Evolutionary conservation across 2,329 filamentous ascomycete species (phyloP).

Genomic region (Colletotrichum melonis): DNA sequence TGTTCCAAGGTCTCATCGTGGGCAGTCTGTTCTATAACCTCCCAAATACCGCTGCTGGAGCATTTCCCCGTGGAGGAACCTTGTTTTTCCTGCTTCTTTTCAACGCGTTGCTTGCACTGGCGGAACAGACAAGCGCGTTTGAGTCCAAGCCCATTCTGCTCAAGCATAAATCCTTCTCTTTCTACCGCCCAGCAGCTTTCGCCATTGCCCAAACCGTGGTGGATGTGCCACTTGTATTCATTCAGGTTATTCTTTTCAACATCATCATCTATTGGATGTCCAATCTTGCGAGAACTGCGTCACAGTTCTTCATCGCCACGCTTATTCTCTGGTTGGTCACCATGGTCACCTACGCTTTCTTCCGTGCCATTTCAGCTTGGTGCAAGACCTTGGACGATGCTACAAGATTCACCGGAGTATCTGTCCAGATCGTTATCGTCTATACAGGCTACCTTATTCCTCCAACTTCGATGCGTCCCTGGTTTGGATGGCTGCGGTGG

Average conservation of each 20-base stretch:
- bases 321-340: slow-evolving; percentile 65
- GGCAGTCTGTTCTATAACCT: slow-evolving; percentile 46
- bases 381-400: slow-evolving; percentile 60
- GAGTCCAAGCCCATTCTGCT: slow-evolving; percentile 72
- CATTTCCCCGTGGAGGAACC: slow-evolving; percentile 70
- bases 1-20: slow-evolving; percentile 48
- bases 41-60: slow-evolving; percentile 53
- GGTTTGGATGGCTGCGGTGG: slow-evolving; percentile 67
- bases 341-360: slow-evolving; percentile 66
- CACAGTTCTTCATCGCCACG: slow-evolving; percentile 71
- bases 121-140: slow-evolving; percentile 71
- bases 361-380: slow-evolving; percentile 60
- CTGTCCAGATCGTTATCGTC: slow-evolving; percentile 42
- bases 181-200: slow-evolving; percentile 72
- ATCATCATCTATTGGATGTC: slow-evolving; percentile 72
- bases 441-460: slow-evolving; percentile 62
- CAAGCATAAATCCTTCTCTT: slow-evolving; percentile 78
- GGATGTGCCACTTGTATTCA: slow-evolving; percentile 65
- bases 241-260: slow-evolving; percentile 69
- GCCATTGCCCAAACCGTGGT: slow-evolving; percentile 50
- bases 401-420: slow-evolving; percentile 43
- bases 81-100: slow-evolving; percentile 73
- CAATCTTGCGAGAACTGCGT: slow-evolving; percentile 64
- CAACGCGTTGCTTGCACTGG: slow-evolving; percentile 70
- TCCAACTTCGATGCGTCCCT: slow-evolving; percentile 55